Base-by-base conservation (phyloP, 1,139 yeast genomes). In the Taiozyma sp. region DNA sequence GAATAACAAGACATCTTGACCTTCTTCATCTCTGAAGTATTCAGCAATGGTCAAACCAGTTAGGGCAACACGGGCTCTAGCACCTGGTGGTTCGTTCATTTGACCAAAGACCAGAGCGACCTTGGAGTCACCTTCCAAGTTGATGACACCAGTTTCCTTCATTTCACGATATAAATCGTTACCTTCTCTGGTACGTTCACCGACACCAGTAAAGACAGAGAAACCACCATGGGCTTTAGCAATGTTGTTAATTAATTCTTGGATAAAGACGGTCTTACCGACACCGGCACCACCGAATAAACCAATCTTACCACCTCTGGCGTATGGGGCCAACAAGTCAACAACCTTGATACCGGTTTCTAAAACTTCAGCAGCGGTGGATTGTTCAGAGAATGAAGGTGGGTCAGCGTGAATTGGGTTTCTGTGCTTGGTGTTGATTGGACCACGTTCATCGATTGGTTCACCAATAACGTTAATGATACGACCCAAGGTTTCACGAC, bases 241-340 rank as follows among this genome's bases (percentile, higher is more conserved):
- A 72, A 93, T 93, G 85, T 93, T 93, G 90, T 93, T 91, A 77
- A 93, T 93, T 81, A 93, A 85, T 81, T 93, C 99, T 83, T 93
- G 99, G 79, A 93, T 93, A 79, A 93, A 93, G 62, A 93, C 99
- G 76, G 99, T 93, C 81, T 93, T 93, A 81, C 99, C 99, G 89
- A 93, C 99, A 91, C 99, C 99, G 77, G 99, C 99, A 91, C 99
- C 99, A 83, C 99, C 99, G 88, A 93, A 93, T 73, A 93, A 85
- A 85, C 99, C 99, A 88, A 93, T 93, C 86, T 93, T 93, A 88
- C 99, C 99, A 88, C 99, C 99, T 88, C 97, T 91, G 73, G 99
- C 99, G 81, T 93, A 93, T 67, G 99, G 99, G 65, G 99, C 99
- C 68, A 93, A 85, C 73, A 93, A 83, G 75, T 93, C 99, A 79